phyloP scores from a whole-genome alignment of 306 rosid genomes.

The Cicer arietinum region DNA sequence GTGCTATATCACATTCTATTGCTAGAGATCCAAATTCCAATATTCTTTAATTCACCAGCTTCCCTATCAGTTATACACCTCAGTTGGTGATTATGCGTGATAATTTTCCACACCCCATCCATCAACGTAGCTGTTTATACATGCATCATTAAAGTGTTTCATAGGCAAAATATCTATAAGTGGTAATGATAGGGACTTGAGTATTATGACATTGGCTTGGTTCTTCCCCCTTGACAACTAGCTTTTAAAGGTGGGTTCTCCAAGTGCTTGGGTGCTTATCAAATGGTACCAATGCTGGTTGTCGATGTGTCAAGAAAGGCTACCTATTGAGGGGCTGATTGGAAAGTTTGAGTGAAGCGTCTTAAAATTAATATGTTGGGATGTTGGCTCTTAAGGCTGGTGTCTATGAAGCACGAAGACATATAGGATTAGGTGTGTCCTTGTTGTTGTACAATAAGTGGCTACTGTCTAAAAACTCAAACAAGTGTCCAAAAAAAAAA shows the following conservation, averaged over 20 bases:
- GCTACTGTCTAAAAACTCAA: too few relatives aligned
- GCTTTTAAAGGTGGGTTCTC: not conserved
- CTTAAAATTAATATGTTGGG: not conserved
- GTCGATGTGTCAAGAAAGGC: not conserved
- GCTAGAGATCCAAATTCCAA: slow-evolving; percentile 14
- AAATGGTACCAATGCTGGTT: not conserved
- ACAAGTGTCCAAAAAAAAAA: too few relatives aligned
- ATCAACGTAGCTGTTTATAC: not conserved
- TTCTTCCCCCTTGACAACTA: not conserved
- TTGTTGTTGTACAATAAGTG: too few relatives aligned
- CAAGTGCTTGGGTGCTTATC: not conserved
- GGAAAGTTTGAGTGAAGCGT: not conserved
- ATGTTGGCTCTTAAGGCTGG: not conserved
- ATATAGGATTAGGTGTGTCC: too few relatives aligned
- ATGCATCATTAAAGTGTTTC: slow-evolving; percentile 7
- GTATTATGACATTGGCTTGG: not conserved
- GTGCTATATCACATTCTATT: not conserved
- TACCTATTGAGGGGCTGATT: not conserved
- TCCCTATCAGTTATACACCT: slow-evolving; percentile 9
- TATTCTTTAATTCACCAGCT: not conserved
- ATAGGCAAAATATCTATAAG: slow-evolving; percentile 7
- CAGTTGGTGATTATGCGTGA: slow-evolving; percentile 1
- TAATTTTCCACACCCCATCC: slow-evolving; percentile 7
- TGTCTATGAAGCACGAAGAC: too few relatives aligned
- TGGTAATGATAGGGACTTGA: not conserved